A percentile compares a stretch with the other conserved stretches of the same genome.
Evolutionary conservation across 228 moss, liverwort and hornwort species (phyloP).

Genomic region (Sphagnum magellanicum): DNA sequence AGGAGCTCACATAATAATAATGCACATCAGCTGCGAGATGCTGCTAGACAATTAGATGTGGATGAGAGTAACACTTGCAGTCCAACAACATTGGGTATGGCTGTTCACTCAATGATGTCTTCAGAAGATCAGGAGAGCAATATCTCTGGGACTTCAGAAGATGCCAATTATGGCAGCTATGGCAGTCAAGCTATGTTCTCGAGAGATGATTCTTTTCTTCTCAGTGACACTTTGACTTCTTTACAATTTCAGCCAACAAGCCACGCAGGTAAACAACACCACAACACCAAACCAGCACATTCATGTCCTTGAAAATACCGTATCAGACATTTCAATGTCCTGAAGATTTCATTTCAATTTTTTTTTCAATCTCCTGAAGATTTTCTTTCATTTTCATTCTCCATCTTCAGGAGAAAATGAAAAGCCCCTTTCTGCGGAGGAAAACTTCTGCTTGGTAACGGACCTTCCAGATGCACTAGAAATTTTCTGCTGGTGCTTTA

Average conservation of each 20-base stretch:
- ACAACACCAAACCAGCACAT: background rate
- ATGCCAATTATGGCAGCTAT: slow-evolving; percentile 19
- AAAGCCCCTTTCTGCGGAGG: too few species aligned
- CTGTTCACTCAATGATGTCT: slow-evolving; percentile 3
- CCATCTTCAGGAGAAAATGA: too few species aligned
- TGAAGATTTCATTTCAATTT: too few species aligned
- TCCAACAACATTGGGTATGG: slow-evolving; percentile 28
- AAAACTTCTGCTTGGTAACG: too few species aligned
- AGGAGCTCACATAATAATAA: slow-evolving; percentile 21
- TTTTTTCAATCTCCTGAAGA: too few species aligned
- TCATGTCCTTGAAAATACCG: background rate
- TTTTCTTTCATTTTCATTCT: too few species aligned
- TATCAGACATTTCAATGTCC: too few species aligned
- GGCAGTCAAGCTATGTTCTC: slow-evolving; percentile 32
- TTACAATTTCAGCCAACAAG: slow-evolving; percentile 30
- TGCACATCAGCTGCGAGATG: slow-evolving; percentile 9
- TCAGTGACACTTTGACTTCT: slow-evolving; percentile 18
- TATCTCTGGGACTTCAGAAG: slow-evolving; percentile 47
- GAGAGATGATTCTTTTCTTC: slow-evolving; percentile 27
- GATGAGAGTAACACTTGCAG: slow-evolving; percentile 23
- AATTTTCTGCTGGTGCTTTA: too few species aligned
- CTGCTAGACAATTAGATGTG: slow-evolving; percentile 41
- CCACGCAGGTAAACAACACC: background rate
- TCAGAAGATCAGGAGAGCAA: slow-evolving; percentile 18
- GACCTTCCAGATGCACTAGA: too few species aligned